Evolutionary conservation across 495 filamentous ascomycete species (phyloP), one percentile per base, ranked within the genome.

Genomic region (Daldinia concentrica): DNA sequence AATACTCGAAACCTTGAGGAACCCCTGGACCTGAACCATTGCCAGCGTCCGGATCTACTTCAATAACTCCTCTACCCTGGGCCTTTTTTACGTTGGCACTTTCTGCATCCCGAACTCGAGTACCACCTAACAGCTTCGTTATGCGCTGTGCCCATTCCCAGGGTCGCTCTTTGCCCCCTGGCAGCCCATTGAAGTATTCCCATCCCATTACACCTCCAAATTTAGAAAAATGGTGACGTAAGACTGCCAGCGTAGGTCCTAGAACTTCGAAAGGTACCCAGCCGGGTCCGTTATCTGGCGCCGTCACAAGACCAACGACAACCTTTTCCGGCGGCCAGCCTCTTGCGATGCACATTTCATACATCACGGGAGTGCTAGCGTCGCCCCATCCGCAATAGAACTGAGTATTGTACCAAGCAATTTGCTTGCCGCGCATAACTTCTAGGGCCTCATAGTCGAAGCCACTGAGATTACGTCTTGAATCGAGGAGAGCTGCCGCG

Each of bases 151-250:
- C 90, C 91, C 91, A 93, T 74, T 86, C 81, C 90, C 90, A 93
- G n/a, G 91, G 91, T 50, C 82, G 78, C 55, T 76, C 79, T 30
- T 74, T 76, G 12, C 81, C 88, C 7, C 89, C 89, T 0, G 90
- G 90, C 48, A 83, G 72, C 1, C 86, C 83, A 79, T 93, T 93
- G 75, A 91, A 95, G 71, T 93, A 96, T 76, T 95, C 93, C 93
- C 93, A 96, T 3, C 93, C 92, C 89, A 92, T 91, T 0, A 94
- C 88, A 1, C 93, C 92, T 7, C 92, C 93, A 76, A 95, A 93
- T 29, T 82, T 82, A 3, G 86, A 85, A 62, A 86, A 91, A 63
- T 72, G 73, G 14, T 78, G 79, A 39, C 83, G 76, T 39, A 87
- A 71, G 71, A 89, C 67, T 7, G 69, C 64, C 0, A 85, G 77